A percentile compares a stretch with the other conserved stretches of the same genome.
These are phyloP conservation scores for Nicotiana obtusifolia DNA, from an alignment of 257 asterid genomes.

Conservation along the genomic window DNA sequence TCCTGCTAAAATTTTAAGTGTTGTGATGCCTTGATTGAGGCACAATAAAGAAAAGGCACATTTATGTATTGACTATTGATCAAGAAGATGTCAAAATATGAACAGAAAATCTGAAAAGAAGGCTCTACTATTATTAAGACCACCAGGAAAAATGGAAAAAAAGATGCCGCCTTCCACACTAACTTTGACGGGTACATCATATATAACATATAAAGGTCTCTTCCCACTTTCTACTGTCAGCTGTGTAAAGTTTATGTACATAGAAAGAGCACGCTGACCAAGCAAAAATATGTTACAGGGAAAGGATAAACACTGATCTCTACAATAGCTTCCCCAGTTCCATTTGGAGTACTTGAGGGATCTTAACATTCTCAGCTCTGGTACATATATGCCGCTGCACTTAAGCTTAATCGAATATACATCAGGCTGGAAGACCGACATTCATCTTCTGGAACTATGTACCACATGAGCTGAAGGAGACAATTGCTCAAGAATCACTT, in stretches of 20 bases:
- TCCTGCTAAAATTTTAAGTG: not conserved
- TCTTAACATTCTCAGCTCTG: not conserved
- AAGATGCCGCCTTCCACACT: conserved; percentile 16
- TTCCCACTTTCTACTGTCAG: conserved; percentile 15
- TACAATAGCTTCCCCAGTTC: conserved; percentile 12
- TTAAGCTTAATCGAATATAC: not conserved
- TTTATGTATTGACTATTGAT: not conserved
- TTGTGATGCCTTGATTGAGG: not conserved
- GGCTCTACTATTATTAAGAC: conserved; percentile 8
- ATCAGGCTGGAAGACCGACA: not conserved
- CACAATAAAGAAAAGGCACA: not conserved
- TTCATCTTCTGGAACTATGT: not conserved
- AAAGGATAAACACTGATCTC: conserved; percentile 8
- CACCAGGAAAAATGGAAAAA: conserved; percentile 12
- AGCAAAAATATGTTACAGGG: conserved; percentile 23
- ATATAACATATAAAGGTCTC: conserved; percentile 13
- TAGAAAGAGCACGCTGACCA: conserved; percentile 20
- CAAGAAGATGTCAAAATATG: not conserved
- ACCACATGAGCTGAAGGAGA: not conserved
- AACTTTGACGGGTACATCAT: conserved; percentile 10
- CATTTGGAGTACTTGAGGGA: not conserved
- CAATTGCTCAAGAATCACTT: not conserved
- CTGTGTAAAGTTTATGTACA: conserved; percentile 33
- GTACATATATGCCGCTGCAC: not conserved
- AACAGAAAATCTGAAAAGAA: not conserved